Percentiles rank a stretch among this genome's conserved stretches.
Conservation (phyloP, 768 basidiomycete species). For the Boletus insuetus region DNA sequence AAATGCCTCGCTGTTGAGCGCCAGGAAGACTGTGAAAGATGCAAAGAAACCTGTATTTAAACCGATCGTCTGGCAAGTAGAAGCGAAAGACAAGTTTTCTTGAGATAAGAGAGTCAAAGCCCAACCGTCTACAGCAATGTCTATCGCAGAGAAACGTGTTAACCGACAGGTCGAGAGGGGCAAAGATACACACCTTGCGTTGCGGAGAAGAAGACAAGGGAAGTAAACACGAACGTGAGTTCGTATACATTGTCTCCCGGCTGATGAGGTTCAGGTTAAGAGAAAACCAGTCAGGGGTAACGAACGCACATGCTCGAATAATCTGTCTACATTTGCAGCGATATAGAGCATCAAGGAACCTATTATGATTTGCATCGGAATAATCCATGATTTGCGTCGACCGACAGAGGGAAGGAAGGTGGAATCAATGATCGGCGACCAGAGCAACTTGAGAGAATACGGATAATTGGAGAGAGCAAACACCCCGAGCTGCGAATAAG, state of each 20-base stretch:
- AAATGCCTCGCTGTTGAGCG: slow-evolving; percentile 93
- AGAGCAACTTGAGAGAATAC: slow-evolving; percentile 94
- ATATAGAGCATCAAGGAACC: slow-evolving; percentile 81
- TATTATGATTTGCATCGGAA: slow-evolving; percentile 92
- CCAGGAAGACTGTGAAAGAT: slow-evolving; percentile 96
- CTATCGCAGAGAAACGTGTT: slow-evolving; percentile 38
- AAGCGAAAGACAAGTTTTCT: slow-evolving; percentile 93
- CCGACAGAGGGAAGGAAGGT: slow-evolving; percentile 78
- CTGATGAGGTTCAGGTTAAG: slow-evolving; percentile 40
- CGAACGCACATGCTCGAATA: slow-evolving; percentile 69
- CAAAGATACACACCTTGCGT: slow-evolving; percentile 75
- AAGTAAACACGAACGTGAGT: slow-evolving; percentile 82
- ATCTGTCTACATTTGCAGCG: slow-evolving; percentile 66
- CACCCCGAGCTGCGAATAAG: slow-evolving; percentile 94
- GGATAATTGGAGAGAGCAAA: slow-evolving; percentile 93
- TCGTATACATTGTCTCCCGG: slow-evolving; percentile 75
- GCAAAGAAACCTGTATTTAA: slow-evolving; percentile 94
- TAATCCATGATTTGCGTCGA: slow-evolving; percentile 98
- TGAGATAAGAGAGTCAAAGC: slow-evolving; percentile 84
- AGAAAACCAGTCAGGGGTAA: background rate
- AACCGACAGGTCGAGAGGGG: slow-evolving; percentile 5
- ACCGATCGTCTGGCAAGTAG: slow-evolving; percentile 97
- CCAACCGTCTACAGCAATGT: slow-evolving; percentile 97
- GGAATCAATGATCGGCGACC: slow-evolving; percentile 97
- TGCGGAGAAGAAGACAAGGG: slow-evolving; percentile 91